These are phyloP conservation scores for Peronospora belbahrii DNA, from an alignment of 352 stramenopile species.

Conservation along the genomic window DNA sequence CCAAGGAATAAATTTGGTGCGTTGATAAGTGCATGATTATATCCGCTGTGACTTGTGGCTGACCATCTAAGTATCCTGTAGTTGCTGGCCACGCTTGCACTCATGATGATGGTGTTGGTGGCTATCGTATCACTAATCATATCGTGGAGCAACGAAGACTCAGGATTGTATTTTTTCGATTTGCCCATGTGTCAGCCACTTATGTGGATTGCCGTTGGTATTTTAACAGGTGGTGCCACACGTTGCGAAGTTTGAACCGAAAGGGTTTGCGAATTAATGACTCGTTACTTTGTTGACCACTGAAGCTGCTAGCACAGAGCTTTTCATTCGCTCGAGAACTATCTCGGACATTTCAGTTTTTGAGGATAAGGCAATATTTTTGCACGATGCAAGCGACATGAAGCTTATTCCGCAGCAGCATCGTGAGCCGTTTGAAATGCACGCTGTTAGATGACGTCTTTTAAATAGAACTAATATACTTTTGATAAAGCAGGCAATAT, in stretches of 20 bases:
- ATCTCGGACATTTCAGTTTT: conserved; percentile 33
- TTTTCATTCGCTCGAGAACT: conserved; percentile 24
- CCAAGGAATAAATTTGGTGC: conserved; percentile 46
- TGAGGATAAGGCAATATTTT: conserved; percentile 49
- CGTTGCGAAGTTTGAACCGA: background rate
- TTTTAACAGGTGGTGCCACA: conserved; percentile 47
- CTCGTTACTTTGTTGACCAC: conserved; percentile 2
- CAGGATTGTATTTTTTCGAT: conserved; percentile 27
- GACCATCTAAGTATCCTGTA: conserved; percentile 11
- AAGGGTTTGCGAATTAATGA: background rate
- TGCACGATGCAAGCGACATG: conserved; percentile 46
- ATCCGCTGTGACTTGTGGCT: background rate
- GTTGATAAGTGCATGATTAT: no score
- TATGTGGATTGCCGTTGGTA: conserved; percentile 72
- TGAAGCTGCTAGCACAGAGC: conserved; percentile 42
- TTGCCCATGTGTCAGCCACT: conserved; percentile 73
- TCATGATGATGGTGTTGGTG: conserved; percentile 66
- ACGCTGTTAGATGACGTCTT: background rate
- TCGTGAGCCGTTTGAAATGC: conserved; percentile 9
- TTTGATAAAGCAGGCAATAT: background rate
- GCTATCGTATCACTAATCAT: conserved; percentile 48
- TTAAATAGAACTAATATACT: background rate
- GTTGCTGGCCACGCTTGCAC: conserved; percentile 59
- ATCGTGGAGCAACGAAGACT: conserved; percentile 46
- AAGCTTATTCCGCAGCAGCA: conserved; percentile 45